A percentile compares a stretch with the other conserved stretches of the same genome.
These are phyloP conservation scores for Zalerion maritima DNA, from an alignment of 495 filamentous ascomycete species.

Conservation along the genomic window DNA sequence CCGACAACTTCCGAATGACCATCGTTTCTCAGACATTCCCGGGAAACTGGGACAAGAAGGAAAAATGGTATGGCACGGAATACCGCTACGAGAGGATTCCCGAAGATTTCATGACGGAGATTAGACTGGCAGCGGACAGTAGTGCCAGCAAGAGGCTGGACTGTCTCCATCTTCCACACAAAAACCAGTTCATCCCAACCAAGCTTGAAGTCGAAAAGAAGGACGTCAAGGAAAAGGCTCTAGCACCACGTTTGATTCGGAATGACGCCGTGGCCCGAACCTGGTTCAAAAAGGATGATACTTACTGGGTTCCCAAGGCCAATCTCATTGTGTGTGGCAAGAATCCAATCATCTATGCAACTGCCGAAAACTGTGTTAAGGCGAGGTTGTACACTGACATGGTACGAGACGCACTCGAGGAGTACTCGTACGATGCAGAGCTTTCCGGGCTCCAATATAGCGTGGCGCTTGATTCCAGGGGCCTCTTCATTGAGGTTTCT, in stretches of 20 bases:
- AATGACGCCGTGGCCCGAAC: constrained; percentile 68
- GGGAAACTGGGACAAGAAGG: constrained; percentile 71
- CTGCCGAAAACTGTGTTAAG: constrained; percentile 63
- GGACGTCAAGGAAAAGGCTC: constrained; percentile 57
- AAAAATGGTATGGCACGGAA: constrained; percentile 97
- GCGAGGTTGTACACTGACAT: constrained; percentile 72
- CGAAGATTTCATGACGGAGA: constrained; percentile 51
- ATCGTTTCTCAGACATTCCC: constrained; percentile 73
- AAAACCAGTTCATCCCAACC: constrained; percentile 92
- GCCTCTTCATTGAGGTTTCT: constrained; percentile 63
- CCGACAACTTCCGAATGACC: constrained; percentile 78
- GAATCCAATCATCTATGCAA: constrained; percentile 62
- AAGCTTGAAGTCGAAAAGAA: constrained; percentile 91
- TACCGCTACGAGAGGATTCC: constrained; percentile 78
- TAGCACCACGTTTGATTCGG: constrained; percentile 71
- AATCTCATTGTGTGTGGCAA: constrained; percentile 68
- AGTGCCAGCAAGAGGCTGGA: constrained; percentile 42
- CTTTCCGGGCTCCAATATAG: constrained; percentile 81
- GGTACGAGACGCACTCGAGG: constrained; percentile 75
- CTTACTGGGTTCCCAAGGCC: constrained; percentile 95
- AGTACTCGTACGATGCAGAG: constrained; percentile 95
- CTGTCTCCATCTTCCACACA: constrained; percentile 75
- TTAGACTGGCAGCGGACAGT: constrained; percentile 46
- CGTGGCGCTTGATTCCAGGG: constrained; percentile 51
- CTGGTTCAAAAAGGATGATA: constrained; percentile 99